Evolutionary conservation across 768 basidiomycete genomes (phyloP).

Genomic region (Naganishia vaughanmartiniae): DNA sequence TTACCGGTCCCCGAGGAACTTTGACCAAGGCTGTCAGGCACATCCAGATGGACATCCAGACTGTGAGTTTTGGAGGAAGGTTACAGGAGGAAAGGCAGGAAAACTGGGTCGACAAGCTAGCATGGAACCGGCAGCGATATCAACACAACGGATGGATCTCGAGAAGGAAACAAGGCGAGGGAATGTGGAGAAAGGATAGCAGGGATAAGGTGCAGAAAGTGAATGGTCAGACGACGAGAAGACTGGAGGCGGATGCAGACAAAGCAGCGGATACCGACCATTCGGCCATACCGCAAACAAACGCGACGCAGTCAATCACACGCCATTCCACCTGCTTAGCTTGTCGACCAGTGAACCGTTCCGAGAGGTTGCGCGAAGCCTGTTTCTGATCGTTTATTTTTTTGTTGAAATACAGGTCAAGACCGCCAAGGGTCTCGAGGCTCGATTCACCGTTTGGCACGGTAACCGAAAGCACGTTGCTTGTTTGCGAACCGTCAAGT

Average conservation of each 20-base stretch:
- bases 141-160: background rate
- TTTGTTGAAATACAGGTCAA: constrained; percentile 45
- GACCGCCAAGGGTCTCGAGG: constrained; percentile 65
- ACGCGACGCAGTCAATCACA: background rate
- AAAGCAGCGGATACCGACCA: background rate
- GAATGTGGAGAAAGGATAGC: background rate
- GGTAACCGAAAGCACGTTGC: constrained; percentile 97
- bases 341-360: background rate
- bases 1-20: constrained; percentile 87
- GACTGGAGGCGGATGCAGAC: background rate
- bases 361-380: background rate
- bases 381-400: background rate
- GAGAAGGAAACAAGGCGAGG: background rate
- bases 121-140: background rate
- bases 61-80: constrained; percentile 40
- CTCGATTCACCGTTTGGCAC: constrained; percentile 95
- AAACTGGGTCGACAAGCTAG: background rate
- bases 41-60: constrained; percentile 54
- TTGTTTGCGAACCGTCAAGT: constrained; percentile 92
- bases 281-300: background rate
- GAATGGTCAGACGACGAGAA: background rate
- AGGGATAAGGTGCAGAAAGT: background rate
- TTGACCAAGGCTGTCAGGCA: constrained; percentile 70
- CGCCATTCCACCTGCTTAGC: background rate
- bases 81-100: background rate